These are phyloP conservation scores for Pugionium cornutum DNA, from an alignment of 345 rosid species.

Conservation along the genomic window DNA sequence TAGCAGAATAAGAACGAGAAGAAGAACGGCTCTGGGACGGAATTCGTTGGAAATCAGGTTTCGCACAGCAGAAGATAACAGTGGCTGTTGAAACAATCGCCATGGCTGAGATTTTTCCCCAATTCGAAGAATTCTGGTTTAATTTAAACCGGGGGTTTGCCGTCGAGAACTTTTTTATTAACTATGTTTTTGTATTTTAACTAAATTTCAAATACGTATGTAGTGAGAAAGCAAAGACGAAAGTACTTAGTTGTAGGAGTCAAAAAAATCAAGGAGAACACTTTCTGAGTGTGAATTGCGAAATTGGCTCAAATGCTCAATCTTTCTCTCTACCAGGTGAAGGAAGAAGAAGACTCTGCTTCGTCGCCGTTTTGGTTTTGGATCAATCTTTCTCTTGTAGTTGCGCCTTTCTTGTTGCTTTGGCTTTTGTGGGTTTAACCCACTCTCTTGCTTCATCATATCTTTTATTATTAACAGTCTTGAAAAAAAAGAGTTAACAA, in stretches of 20 bases:
- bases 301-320: too few species aligned
- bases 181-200: too few species aligned
- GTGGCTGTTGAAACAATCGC: slow-evolving; percentile 47
- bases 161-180: not conserved
- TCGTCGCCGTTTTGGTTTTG: slow-evolving; percentile 59
- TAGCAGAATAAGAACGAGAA: slow-evolving; percentile 21
- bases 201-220: too few species aligned
- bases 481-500: slow-evolving; percentile 10
- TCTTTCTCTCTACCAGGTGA: too few species aligned
- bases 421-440: slow-evolving; percentile 51
- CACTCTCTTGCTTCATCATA: slow-evolving; percentile 1
- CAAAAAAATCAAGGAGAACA: slow-evolving; percentile 34
- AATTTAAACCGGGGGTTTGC: slow-evolving; percentile 25
- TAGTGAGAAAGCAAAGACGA: too few species aligned
- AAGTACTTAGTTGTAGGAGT: slow-evolving; percentile 26
- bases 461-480: slow-evolving; percentile 12
- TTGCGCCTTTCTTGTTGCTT: slow-evolving; percentile 48
- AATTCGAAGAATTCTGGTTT: slow-evolving; percentile 23
- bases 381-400: slow-evolving; percentile 58
- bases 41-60: slow-evolving; percentile 25
- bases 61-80: slow-evolving; percentile 38
- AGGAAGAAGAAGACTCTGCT: slow-evolving; percentile 12
- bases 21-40: slow-evolving; percentile 22
- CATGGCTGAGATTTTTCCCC: slow-evolving; percentile 36
- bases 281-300: too few species aligned